Evolutionary conservation across 2,329 filamentous ascomycete genomes (phyloP).

Genomic region (Cordyceps cateniannulata): DNA sequence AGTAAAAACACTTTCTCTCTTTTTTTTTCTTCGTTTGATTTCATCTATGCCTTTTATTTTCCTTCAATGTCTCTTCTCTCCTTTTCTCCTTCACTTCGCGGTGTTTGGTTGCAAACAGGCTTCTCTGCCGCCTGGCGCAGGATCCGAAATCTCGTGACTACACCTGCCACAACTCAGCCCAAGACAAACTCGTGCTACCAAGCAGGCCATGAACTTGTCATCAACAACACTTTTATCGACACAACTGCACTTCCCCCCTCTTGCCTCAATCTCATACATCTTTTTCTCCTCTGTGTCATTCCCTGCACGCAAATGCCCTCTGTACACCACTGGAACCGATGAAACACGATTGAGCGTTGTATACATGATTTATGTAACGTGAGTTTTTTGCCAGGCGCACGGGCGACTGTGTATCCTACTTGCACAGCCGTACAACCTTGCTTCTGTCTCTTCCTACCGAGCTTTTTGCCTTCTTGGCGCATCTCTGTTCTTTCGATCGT

Average conservation of each 20-base stretch:
- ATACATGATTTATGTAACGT: slow-evolving; percentile 9
- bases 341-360: neutral
- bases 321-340: neutral
- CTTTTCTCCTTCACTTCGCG: neutral
- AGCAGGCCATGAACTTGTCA: neutral
- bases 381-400: slow-evolving; percentile 1
- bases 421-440: neutral
- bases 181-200: neutral
- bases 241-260: neutral
- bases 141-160: slow-evolving; percentile 11
- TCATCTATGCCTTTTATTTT: neutral
- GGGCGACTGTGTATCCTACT: neutral
- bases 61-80: neutral
- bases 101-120: neutral
- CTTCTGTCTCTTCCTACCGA: neutral
- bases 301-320: neutral
- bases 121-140: neutral
- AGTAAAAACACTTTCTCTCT: neutral
- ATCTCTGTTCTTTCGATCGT: neutral
- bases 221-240: neutral
- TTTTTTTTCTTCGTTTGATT: neutral
- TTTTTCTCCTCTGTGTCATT: neutral
- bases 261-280: neutral
- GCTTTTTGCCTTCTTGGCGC: neutral
- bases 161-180: neutral